A percentile compares a stretch with the other conserved stretches of the same genome.
These are phyloP conservation scores for Oryza officinalis DNA, from an alignment of 176 grass and related monocot species.

Conservation along the genomic window DNA sequence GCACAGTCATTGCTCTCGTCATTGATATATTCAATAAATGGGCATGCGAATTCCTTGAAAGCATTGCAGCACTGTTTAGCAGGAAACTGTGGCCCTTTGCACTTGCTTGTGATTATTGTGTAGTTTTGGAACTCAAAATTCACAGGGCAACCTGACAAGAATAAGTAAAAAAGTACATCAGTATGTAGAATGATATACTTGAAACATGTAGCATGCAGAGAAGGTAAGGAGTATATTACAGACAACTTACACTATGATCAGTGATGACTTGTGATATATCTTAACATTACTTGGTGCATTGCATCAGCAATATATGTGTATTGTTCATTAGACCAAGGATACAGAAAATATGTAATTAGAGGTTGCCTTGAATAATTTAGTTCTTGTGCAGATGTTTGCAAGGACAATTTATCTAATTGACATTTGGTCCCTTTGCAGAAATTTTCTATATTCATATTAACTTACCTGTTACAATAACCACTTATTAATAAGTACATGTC, in stretches of 20 bases:
- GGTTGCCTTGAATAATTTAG: background rate
- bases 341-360: background rate
- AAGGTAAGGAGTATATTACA: background rate
- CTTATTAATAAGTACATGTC: background rate
- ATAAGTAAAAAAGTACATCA: slow-evolving; percentile 4
- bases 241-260: background rate
- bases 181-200: slow-evolving; percentile 7
- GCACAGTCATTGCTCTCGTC: slow-evolving; percentile 53
- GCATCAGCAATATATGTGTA: slow-evolving; percentile 6
- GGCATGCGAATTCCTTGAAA: slow-evolving; percentile 75
- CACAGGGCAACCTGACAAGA: slow-evolving; percentile 55
- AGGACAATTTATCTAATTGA: background rate
- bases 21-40: slow-evolving; percentile 43
- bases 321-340: background rate
- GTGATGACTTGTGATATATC: background rate
- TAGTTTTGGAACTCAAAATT: slow-evolving; percentile 75
- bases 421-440: background rate
- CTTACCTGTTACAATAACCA: background rate
- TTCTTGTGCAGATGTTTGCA: background rate
- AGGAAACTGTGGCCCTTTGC: slow-evolving; percentile 71
- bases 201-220: slow-evolving; percentile 18
- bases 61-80: slow-evolving; percentile 47
- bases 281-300: background rate
- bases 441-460: background rate
- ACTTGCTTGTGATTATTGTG: slow-evolving; percentile 69